A percentile compares a stretch with the other conserved stretches of the same genome.
These are phyloP conservation scores for Fulvia fulva DNA, from an alignment of 2,329 filamentous ascomycete species.

Conservation along the genomic window DNA sequence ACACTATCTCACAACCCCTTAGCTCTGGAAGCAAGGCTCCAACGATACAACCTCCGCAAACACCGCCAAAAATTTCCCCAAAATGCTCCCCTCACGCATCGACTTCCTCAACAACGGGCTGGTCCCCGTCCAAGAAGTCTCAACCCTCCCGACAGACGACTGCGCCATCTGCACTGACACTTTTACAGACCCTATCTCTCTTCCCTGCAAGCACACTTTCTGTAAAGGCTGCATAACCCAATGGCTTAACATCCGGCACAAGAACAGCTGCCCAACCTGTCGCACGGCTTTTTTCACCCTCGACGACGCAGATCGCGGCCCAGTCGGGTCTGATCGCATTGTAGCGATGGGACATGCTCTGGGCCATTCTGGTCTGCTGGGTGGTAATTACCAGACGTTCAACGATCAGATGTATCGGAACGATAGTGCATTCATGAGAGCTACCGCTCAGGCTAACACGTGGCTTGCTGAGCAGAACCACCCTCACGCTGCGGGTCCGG, in stretches of 20 bases:
- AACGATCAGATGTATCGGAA: constrained; percentile 8
- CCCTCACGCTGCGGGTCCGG: constrained; percentile 5
- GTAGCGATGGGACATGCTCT: constrained; percentile 6
- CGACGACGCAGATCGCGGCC: constrained; percentile 5
- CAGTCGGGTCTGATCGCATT: constrained; percentile 2
- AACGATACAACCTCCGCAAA: neutral
- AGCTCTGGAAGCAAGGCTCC: neutral
- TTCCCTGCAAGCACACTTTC: constrained; percentile 13
- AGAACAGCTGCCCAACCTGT: constrained; percentile 12
- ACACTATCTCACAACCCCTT: neutral
- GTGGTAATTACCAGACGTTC: constrained; percentile 9
- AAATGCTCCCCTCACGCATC: neutral
- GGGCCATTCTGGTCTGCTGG: constrained; percentile 4
- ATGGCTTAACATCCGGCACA: constrained; percentile 8
- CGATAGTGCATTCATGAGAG: constrained; percentile 6
- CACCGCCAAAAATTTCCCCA: neutral
- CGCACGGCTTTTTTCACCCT: constrained; percentile 8
- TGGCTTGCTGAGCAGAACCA: constrained; percentile 14
- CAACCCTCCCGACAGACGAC: neutral
- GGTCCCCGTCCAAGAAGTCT: neutral
- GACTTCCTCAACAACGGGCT: constrained; percentile 9
- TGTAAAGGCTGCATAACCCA: constrained; percentile 11
- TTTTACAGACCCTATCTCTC: constrained; percentile 5
- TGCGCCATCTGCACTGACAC: constrained; percentile 9
- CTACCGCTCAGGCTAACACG: constrained; percentile 8